Evolutionary conservation across 1,284 basidiomycete genomes (phyloP), one percentile per base, ranked within the genome.

Genomic region (Trametes versicolor): DNA sequence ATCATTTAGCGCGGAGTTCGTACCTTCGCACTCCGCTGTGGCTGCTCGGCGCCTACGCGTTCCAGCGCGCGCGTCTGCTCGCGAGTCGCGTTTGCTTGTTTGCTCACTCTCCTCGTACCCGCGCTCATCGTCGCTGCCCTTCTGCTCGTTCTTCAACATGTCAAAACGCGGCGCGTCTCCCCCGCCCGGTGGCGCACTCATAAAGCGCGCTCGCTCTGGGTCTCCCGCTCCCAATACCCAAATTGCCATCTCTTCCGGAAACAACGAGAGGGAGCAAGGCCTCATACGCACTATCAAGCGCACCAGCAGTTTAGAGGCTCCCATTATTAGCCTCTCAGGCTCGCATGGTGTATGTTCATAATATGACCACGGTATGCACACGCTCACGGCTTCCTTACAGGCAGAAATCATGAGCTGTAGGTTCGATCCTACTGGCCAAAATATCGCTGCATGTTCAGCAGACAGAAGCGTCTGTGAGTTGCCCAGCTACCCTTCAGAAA

Each of bases 381-480:
- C 19, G 47, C 50, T 39, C 60, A 36, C 0, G 49, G 3, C 2
- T 39, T 34, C 12, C 23, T 8, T 58, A 19, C 50, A 93, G 91
- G 89, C 83, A 12, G 93, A 94, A 78, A 91, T 94, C 63, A 64
- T 93, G 69, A 90, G 90, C 70, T 93, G 91, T 79, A 83, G 91
- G 66, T 94, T 94, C 71, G 92, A 93, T 74, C 91, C 92, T 21
- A 89, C 87, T 0, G 93, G 93, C 9, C 90, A 93, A 77, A 92
- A 93, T 70, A 87, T 94, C 64, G 92, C 93, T 49, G 93, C 92
- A 13, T 92, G 90, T 75, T 93, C 92, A n/a, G 83, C 90, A 5
- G 92, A 94, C 76, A 81, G 92, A 72, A 87, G 88, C 64, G 86
- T 94, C 62, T 94, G 92, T 93, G 71, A 75, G 91, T 85, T 36